A percentile compares a stretch with the other conserved stretches of the same genome.
Conservation (phyloP, 164 flowering plant genomes). For the Buxus sempervirens region DNA sequence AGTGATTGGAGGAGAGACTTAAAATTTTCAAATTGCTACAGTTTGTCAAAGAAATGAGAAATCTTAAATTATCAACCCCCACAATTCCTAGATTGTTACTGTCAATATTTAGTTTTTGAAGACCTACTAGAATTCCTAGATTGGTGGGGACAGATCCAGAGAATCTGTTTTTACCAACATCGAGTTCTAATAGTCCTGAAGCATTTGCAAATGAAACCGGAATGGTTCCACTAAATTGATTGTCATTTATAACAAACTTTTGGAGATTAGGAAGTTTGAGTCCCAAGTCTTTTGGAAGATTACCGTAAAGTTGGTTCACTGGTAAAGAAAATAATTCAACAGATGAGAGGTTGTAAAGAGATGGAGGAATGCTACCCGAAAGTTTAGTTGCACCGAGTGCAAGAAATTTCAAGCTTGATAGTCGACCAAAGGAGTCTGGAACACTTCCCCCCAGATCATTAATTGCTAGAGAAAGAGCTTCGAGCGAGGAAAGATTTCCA, state of each 20-base stretch:
- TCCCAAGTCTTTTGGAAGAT: slow-evolving; percentile 23
- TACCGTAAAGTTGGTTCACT: slow-evolving; percentile 19
- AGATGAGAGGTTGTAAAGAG: slow-evolving; percentile 25
- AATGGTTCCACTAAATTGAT: slow-evolving; percentile 4
- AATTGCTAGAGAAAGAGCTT: neutral
- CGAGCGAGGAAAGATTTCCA: slow-evolving; percentile 6
- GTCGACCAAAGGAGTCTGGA: slow-evolving; percentile 15
- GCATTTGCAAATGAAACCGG: slow-evolving; percentile 13
- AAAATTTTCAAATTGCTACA: slow-evolving; percentile 12
- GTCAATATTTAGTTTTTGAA: neutral
- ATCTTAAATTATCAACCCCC: no score
- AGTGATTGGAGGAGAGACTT: neutral
- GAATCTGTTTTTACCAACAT: neutral
- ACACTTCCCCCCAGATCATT: slow-evolving; percentile 21
- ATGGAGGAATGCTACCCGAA: slow-evolving; percentile 25
- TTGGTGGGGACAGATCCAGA: slow-evolving; percentile 5
- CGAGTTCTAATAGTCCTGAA: neutral
- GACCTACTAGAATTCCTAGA: slow-evolving; percentile 5
- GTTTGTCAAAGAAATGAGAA: slow-evolving; percentile 18
- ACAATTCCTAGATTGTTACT: slow-evolving; percentile 22
- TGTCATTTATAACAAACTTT: neutral
- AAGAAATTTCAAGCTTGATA: slow-evolving; percentile 5
- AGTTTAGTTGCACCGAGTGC: slow-evolving; percentile 5
- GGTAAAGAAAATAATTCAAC: neutral
- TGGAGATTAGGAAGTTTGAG: slow-evolving; percentile 25